phyloP scores from a whole-genome alignment of 139 green algal genomes.

The Chlorella sp. region DNA sequence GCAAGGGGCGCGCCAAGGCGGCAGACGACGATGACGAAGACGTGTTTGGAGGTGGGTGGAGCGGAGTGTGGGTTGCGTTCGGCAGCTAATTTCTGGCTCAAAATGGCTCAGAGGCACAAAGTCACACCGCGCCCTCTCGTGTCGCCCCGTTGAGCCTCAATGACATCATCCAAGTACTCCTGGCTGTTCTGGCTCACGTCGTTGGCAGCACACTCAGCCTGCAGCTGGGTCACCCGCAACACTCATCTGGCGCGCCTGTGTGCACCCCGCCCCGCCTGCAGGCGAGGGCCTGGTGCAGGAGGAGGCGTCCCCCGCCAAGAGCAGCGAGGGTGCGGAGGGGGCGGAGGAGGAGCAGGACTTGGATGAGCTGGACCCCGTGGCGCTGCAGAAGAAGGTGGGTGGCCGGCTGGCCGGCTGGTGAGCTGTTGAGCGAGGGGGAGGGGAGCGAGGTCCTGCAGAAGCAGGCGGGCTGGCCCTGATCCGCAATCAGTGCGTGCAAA shows the following conservation, averaged over 20 bases:
- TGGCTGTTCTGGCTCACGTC: too few relatives aligned
- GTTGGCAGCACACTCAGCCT: too few relatives aligned
- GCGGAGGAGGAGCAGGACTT: constrained; percentile 58
- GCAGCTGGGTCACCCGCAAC: too few relatives aligned
- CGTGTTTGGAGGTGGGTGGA: constrained; percentile 5
- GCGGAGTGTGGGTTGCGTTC: too few relatives aligned
- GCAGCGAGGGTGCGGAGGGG: neutral
- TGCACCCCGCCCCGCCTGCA: neutral
- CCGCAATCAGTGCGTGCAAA: too few relatives aligned
- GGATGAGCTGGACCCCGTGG: constrained; percentile 38
- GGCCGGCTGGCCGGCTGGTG: too few relatives aligned
- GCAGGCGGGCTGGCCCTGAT: too few relatives aligned
- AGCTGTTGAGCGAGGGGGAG: neutral
- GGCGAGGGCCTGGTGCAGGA: constrained; percentile 35
- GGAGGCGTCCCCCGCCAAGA: constrained; percentile 14
- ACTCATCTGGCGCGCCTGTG: neutral
- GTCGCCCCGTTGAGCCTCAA: too few relatives aligned
- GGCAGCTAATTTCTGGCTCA: neutral
- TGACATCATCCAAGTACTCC: too few relatives aligned
- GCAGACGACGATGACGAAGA: constrained; percentile 28
- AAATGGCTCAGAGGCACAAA: neutral
- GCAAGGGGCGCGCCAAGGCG: constrained; percentile 38
- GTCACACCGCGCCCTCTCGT: neutral
- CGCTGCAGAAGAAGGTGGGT: constrained; percentile 37
- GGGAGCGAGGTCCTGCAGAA: neutral